A percentile compares a stretch with the other conserved stretches of the same genome.
Conservation (phyloP, 345 rosid species). For the Geranium rotundifolium region DNA sequence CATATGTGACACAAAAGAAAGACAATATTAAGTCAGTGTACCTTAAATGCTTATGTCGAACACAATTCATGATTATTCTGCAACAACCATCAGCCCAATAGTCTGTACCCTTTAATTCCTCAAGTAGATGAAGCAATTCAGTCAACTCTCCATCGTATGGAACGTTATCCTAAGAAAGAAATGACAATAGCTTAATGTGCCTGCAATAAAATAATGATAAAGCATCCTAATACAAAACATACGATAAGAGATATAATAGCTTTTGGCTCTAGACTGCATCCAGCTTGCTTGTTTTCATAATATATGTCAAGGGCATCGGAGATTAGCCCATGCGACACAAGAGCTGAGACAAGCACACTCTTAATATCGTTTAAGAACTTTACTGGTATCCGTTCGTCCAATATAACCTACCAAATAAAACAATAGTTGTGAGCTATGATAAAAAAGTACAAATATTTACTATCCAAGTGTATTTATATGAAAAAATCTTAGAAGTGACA, state of each 20-base stretch:
- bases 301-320: constrained; percentile 21
- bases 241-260: constrained; percentile 58
- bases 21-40: constrained; percentile 11
- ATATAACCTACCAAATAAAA: too few species aligned
- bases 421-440: too few species aligned
- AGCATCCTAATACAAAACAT: constrained; percentile 18
- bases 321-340: constrained; percentile 52
- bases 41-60: constrained; percentile 47
- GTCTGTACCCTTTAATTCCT: constrained; percentile 37
- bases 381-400: too few species aligned
- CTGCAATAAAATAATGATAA: background rate
- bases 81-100: constrained; percentile 61
- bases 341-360: constrained; percentile 50
- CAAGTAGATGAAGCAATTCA: constrained; percentile 39
- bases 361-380: constrained; percentile 19
- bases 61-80: constrained; percentile 40
- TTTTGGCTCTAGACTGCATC: constrained; percentile 46
- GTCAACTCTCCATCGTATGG: constrained; percentile 35
- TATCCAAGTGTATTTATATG: too few species aligned
- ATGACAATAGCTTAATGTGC: background rate
- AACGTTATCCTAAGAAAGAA: constrained; percentile 34
- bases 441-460: too few species aligned
- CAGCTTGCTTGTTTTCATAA: constrained; percentile 50
- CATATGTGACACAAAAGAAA: constrained; percentile 1
- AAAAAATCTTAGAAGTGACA: too few species aligned